Evolutionary conservation across 2,329 filamentous ascomycete species (phyloP).

Genomic region (Tricladium varicosporioides): DNA sequence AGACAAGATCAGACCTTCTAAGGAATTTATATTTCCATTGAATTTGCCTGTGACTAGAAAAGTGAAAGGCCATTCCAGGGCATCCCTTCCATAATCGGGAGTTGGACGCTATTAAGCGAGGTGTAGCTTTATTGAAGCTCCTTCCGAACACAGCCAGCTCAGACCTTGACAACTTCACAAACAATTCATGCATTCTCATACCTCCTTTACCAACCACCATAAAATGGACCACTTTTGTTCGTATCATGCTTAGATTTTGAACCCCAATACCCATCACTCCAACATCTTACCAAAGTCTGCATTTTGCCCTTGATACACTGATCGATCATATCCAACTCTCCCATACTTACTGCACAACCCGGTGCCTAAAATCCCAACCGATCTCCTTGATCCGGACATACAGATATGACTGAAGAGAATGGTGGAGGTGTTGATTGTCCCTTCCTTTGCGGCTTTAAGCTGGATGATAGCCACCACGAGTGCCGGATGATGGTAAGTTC

Average conservation of each 20-base stretch:
- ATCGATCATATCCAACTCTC: neutral
- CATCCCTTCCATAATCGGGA: conserved; percentile 8
- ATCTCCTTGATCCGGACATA: neutral
- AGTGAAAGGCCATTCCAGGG: neutral
- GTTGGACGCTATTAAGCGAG: neutral
- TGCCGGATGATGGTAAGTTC: neutral
- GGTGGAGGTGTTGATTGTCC: neutral
- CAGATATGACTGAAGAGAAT: neutral
- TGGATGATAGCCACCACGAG: neutral
- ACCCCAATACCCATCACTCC: neutral
- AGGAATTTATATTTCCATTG: neutral
- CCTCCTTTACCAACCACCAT: neutral
- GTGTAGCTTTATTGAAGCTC: neutral
- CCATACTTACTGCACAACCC: too few species aligned
- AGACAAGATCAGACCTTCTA: neutral
- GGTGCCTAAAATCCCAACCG: neutral
- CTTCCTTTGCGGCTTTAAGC: neutral
- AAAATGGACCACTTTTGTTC: neutral
- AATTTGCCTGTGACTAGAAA: too few species aligned
- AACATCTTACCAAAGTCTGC: neutral
- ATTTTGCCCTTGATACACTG: neutral
- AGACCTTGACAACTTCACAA: neutral
- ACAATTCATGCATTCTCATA: neutral
- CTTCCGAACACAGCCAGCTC: neutral
- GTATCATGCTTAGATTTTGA: neutral